These are phyloP conservation scores for Hymenoscyphus albidus DNA, from an alignment of 2,329 filamentous ascomycete genomes.

Conservation along the genomic window DNA sequence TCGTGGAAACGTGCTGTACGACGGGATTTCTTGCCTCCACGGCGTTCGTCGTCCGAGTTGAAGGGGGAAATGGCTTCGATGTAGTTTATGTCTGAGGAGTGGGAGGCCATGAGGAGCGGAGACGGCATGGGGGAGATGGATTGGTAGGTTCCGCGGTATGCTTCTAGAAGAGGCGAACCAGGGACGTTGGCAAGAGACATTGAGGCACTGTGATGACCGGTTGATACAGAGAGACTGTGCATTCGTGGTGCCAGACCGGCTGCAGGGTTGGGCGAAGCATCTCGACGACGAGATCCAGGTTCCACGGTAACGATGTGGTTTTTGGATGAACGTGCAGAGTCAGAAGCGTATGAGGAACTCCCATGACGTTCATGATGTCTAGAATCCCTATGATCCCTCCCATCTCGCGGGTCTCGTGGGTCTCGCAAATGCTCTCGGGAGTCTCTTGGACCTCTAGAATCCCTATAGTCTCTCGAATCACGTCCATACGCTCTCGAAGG, in stretches of 20 bases:
- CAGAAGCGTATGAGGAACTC: constrained; percentile 9
- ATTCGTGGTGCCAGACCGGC: constrained; percentile 28
- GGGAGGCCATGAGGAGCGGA: constrained; percentile 55
- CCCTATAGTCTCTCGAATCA: neutral
- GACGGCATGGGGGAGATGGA: constrained; percentile 93
- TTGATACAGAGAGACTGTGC: constrained; percentile 32
- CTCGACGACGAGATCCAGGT: constrained; percentile 27
- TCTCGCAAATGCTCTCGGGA: neutral
- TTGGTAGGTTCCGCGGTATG: constrained; percentile 92
- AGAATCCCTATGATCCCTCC: neutral
- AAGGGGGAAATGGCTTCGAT: constrained; percentile 52
- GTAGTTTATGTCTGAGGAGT: constrained; percentile 41
- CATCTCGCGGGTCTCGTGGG: neutral
- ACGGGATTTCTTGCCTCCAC: constrained; percentile 35
- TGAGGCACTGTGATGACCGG: constrained; percentile 27
- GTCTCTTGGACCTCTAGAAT: neutral
- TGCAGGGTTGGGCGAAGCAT: constrained; percentile 24
- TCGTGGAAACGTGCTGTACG: constrained; percentile 79
- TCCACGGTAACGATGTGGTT: constrained; percentile 32
- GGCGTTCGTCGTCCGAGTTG: constrained; percentile 48
- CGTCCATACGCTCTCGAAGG: neutral
- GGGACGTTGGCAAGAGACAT: constrained; percentile 56
- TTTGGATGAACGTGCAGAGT: constrained; percentile 20
- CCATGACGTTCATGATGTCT: constrained; percentile 16
- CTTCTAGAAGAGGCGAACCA: constrained; percentile 80